Base-by-base conservation (phyloP, 2,329 filamentous ascomycete species). In the Monilinia laxa region DNA sequence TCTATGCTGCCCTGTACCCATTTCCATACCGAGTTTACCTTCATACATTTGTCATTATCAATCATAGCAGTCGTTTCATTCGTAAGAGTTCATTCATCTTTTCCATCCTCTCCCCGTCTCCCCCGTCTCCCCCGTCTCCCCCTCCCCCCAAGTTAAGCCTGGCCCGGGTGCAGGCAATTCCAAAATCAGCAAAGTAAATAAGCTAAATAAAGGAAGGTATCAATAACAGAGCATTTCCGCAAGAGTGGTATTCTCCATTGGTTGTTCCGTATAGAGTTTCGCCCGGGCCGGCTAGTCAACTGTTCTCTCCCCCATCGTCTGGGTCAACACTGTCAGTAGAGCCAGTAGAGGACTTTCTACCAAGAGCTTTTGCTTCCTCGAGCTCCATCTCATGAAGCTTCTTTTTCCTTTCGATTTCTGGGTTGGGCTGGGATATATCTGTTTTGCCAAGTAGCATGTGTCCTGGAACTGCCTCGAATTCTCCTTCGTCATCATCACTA, bases 351-450 rank as follows among this genome's bases (percentile, higher is more conserved):
- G 47, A 52, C 57, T 75, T 74, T 54, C 68, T 68, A 16, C 68
- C 67, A 20, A 87, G 76, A 11, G 84, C 85, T 2, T 80, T 81
- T 16, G 84, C 85, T 73, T 87, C 85, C 66, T 81, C 83, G 2
- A 85, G 81, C 71, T 87, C 85, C 85, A 87, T 87, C 71, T 82
- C 80, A 72, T 86, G 85, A 20, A 87, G 78, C 64, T 81, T 83
- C 66, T 84, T 80, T 75, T 85, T 84, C 71, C 81, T 73, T 63
- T 73, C 69, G 60, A 70, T 65, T 31, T 73, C 70, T n/a, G 71
- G 67, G 31, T 59, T 68, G 6, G 69, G 69, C n/a, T 67, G 66
- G 20, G 51, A 16, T 31, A 12, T 18, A 42, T 60, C 28, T 62
- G 70, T 68, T 38, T 72, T 70, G 9, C 55, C 68, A 4, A 76